Conservation (phyloP, 345 rosid species). For the Abelmoschus esculentus region DNA sequence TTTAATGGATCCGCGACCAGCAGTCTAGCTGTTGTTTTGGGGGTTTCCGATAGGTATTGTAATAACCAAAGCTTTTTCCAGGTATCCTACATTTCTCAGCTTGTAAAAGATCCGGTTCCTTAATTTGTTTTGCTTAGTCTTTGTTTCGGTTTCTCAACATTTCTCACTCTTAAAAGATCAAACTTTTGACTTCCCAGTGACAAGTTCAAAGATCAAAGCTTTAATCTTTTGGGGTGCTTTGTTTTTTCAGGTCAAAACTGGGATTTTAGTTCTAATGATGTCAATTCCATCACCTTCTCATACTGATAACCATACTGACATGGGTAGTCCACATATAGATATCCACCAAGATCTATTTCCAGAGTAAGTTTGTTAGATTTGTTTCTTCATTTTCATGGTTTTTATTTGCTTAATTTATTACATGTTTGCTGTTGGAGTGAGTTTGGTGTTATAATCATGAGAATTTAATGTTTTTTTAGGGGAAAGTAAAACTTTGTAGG, state of each 20-base stretch:
- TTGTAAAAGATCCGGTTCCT: neutral
- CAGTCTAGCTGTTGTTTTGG: neutral
- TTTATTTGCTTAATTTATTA: neutral
- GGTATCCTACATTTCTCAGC: neutral
- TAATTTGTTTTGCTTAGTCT: too few relatives aligned
- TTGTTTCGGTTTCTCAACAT: neutral
- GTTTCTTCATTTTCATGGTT: neutral
- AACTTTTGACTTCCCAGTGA: neutral
- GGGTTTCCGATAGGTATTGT: neutral
- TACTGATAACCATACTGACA: neutral
- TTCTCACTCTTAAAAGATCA: neutral
- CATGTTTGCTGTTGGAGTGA: neutral
- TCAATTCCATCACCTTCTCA: constrained; percentile 12
- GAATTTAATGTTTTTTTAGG: neutral
- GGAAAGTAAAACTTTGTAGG: neutral
- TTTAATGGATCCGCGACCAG: neutral
- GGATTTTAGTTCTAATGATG: neutral
- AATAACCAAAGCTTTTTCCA: neutral
- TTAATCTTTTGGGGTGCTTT: constrained; percentile 1
- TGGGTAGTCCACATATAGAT: constrained; percentile 2
- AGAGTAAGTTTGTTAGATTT: constrained; percentile 2
- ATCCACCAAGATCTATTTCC: constrained; percentile 10
- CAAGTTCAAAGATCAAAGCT: neutral
- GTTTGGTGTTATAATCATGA: neutral
- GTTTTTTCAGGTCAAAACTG: neutral